Conservation (phyloP, 805 yeast genomes). For the Ogataea paradorogensis region DNA sequence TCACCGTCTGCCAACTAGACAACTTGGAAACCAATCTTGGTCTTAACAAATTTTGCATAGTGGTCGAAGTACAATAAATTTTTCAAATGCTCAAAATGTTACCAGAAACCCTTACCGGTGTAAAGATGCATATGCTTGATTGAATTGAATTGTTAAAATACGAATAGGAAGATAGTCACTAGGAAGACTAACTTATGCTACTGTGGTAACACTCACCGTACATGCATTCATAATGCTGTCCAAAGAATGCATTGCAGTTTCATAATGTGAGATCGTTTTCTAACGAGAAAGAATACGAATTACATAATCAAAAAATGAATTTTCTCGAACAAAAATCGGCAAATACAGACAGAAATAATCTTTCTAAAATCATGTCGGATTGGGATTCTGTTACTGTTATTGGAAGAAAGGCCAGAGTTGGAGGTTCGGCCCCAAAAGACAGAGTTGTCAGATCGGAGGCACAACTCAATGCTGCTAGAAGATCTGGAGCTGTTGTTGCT, state of each 20-base stretch:
- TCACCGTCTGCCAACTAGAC: background rate
- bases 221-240: background rate
- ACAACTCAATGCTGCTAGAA: constrained; percentile 89
- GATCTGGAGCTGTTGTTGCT: constrained; percentile 83
- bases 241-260: no score
- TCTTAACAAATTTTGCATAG: constrained; percentile 8
- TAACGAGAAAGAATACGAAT: background rate
- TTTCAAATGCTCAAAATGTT: constrained; percentile 1
- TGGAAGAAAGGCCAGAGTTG: constrained; percentile 85
- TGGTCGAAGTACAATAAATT: constrained; percentile 5
- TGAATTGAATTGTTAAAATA: background rate
- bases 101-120: background rate
- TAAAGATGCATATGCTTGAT: background rate
- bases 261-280: no score
- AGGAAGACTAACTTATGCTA: background rate
- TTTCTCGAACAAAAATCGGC: constrained; percentile 12
- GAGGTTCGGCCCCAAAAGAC: constrained; percentile 78
- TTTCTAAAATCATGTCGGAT: constrained; percentile 44
- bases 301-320: constrained; percentile 3
- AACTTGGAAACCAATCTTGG: constrained; percentile 2
- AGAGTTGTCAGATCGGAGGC: constrained; percentile 75
- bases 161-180: no score
- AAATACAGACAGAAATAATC: constrained; percentile 2
- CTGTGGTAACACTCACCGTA: background rate
- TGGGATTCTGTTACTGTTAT: constrained; percentile 92